A percentile compares a stretch with the other conserved stretches of the same genome.
These are phyloP conservation scores for Hericium erinaceus DNA, from an alignment of 768 basidiomycete genomes.

Conservation along the genomic window DNA sequence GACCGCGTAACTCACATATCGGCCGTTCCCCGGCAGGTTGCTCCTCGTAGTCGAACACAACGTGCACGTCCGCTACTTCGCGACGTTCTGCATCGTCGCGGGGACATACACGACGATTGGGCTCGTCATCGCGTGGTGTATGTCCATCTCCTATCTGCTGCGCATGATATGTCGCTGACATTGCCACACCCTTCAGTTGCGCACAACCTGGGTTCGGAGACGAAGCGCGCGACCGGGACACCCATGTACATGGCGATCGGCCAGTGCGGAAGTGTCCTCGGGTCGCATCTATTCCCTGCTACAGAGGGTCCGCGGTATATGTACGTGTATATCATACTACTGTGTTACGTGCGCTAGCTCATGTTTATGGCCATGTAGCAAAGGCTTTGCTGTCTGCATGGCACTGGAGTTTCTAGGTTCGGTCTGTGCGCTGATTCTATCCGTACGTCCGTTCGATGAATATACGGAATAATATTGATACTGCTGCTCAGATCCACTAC, in stretches of 20 bases:
- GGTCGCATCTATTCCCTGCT: slow-evolving; percentile 63
- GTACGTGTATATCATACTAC: slow-evolving; percentile 36
- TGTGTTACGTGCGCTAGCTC: no score
- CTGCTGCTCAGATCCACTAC: slow-evolving; percentile 43
- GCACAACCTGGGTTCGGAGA: slow-evolving; percentile 71
- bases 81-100: slow-evolving; percentile 66
- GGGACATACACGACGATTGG: slow-evolving; percentile 75
- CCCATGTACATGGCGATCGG: slow-evolving; percentile 77
- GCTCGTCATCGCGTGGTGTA: slow-evolving; percentile 70
- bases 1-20: not conserved
- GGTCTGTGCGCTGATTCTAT: slow-evolving; percentile 39
- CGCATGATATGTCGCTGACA: not conserved
- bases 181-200: slow-evolving; percentile 33
- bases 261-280: slow-evolving; percentile 68
- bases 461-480: not conserved
- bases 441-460: slow-evolving; percentile 25
- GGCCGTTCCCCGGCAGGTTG: slow-evolving; percentile 27
- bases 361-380: slow-evolving; percentile 23
- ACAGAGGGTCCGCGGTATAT: slow-evolving; percentile 56
- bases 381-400: slow-evolving; percentile 37
- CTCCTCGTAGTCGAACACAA: slow-evolving; percentile 46
- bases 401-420: slow-evolving; percentile 50
- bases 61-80: slow-evolving; percentile 63
- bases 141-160: slow-evolving; percentile 18
- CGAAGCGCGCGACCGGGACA: slow-evolving; percentile 67